Percentiles rank a stretch among this genome's conserved stretches.
Evolutionary conservation across 116 monocot genomes (phyloP).

Genomic region (Iris pallida): DNA sequence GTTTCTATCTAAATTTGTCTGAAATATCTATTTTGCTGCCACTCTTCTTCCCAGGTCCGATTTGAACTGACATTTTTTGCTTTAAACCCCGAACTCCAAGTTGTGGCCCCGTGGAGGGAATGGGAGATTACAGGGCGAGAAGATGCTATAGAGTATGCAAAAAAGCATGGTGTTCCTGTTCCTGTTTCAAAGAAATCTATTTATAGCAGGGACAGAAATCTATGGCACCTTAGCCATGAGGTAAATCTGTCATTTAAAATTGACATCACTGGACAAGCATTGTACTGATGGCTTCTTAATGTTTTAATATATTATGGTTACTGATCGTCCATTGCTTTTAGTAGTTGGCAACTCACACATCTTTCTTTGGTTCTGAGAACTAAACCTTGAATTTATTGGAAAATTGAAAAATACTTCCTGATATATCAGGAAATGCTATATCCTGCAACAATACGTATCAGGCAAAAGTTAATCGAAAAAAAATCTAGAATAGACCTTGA

Average conservation of each 20-base stretch:
- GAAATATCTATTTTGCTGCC: neutral
- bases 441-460: too few species aligned
- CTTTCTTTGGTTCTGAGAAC: too few species aligned
- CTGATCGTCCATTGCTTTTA: too few species aligned
- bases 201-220: slow-evolving; percentile 94
- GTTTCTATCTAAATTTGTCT: neutral
- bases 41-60: slow-evolving; percentile 50
- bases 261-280: neutral
- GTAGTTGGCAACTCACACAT: too few species aligned
- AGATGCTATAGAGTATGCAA: slow-evolving; percentile 97
- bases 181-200: slow-evolving; percentile 92
- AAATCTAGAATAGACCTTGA: too few species aligned
- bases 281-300: too few species aligned
- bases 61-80: slow-evolving; percentile 92
- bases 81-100: slow-evolving; percentile 75
- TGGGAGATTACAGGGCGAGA: slow-evolving; percentile 94
- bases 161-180: slow-evolving; percentile 81
- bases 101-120: slow-evolving; percentile 98
- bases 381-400: too few species aligned
- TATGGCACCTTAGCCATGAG: slow-evolving; percentile 99
- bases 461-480: too few species aligned
- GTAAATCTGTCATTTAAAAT: slow-evolving; percentile 20
- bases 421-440: too few species aligned
- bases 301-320: too few species aligned
- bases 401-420: too few species aligned